phyloP scores from a whole-genome alignment of 2,329 filamentous ascomycete genomes.

The Decorospora gaudefroyi region DNA sequence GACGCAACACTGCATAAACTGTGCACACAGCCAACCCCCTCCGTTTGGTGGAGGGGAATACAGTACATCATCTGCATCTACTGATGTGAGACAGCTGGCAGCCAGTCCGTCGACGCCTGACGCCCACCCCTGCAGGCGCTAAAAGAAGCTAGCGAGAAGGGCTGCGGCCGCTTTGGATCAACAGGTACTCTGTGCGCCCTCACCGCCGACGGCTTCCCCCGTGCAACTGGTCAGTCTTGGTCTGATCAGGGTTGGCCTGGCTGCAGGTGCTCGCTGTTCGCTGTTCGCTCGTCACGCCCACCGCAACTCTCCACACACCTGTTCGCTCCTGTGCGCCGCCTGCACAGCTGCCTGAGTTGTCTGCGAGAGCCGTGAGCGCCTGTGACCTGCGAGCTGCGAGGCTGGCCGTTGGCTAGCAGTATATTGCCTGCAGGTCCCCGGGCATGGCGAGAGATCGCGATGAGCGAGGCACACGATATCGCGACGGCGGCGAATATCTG shows the following conservation, averaged over 20 bases:
- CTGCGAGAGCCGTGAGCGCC: slow-evolving; percentile 28
- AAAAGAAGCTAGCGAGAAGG: slow-evolving; percentile 27
- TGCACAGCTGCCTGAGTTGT: slow-evolving; percentile 43
- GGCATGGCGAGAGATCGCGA: slow-evolving; percentile 44
- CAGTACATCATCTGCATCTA: slow-evolving; percentile 27
- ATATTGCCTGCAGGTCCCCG: slow-evolving; percentile 34
- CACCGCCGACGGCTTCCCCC: slow-evolving; percentile 41
- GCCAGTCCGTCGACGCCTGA: slow-evolving; percentile 34
- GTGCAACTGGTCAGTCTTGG: slow-evolving; percentile 34
- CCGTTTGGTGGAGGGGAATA: slow-evolving; percentile 12
- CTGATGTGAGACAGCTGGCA: slow-evolving; percentile 33
- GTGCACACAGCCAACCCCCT: slow-evolving; percentile 1
- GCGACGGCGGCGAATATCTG: slow-evolving; percentile 34
- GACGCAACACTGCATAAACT: slow-evolving; percentile 9
- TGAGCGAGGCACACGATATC: slow-evolving; percentile 39
- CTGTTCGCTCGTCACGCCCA: slow-evolving; percentile 38
- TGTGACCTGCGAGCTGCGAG: slow-evolving; percentile 31
- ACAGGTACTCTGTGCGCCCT: slow-evolving; percentile 32
- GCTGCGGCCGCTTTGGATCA: slow-evolving; percentile 38
- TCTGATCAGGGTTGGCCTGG: slow-evolving; percentile 28
- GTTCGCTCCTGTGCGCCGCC: slow-evolving; percentile 28
- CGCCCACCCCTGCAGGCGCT: slow-evolving; percentile 29
- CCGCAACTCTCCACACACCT: slow-evolving; percentile 33
- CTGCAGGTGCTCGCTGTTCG: slow-evolving; percentile 40
- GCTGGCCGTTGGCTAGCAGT: slow-evolving; percentile 36